Evolutionary conservation across 768 basidiomycete genomes (phyloP), one percentile per base, ranked within the genome.

Genomic region (Boletus vinaceobasis): DNA sequence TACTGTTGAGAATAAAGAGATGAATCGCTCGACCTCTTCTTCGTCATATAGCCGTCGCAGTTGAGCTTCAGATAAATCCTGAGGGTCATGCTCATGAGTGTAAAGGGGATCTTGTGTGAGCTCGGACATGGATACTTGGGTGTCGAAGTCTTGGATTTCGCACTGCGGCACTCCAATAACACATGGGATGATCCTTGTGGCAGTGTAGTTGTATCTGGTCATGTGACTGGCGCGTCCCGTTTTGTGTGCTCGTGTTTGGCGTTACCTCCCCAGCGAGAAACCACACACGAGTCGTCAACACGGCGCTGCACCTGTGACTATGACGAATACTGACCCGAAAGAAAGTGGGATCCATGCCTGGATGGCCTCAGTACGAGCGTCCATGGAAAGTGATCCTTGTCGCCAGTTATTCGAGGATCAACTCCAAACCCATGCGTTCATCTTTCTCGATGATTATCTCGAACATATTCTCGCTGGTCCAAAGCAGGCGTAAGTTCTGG

Each of bases 371-470:
- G 80, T 91, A 47, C 79, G 87, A 43, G 71, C 81, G 15, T 79
- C 80, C 33, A 89, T 92, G 84, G 80, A 78, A 7, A 84, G 77
- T 46, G 90, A 92, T 66, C 80, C 86, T 50, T 87, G 85, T 23
- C 81, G 87, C 14, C 78, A 86, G 59, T 72, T 81, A 46, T 83
- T 93, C 61, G 80, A 87, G 50, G 83, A 86, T 48, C 86, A 90
- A 63, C 79, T 91, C 36, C 85, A 88, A 47, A 79, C 76, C 3
- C 83, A 89, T 56, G 90, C 88, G 4, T 88, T 90, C 69, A 76
- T 84, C 58, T 92, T 91, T 68, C 79, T 93, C 40, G 84, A 90
- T 57, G 83, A 85, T 63, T 92, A 91, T 65, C 72, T 91, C 42
- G 84, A 87, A 61, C 83, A 72, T 51, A 89, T 92, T 54, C 73